These are phyloP conservation scores for Betula pendula DNA, from an alignment of 306 rosid genomes.

Conservation along the genomic window DNA sequence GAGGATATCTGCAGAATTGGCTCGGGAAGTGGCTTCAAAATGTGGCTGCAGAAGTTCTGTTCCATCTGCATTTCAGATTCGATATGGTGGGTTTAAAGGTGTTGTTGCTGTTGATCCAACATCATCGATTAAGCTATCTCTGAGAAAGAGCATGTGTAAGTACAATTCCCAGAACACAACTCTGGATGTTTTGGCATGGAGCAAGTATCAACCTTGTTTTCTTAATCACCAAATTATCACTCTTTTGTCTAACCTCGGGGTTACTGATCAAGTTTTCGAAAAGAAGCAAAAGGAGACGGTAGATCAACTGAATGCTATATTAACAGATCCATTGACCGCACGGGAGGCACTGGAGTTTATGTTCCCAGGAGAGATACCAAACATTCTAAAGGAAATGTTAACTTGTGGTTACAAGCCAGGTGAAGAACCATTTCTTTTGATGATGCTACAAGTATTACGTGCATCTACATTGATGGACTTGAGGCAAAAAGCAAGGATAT, in stretches of 20 bases:
- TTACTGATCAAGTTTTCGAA: conserved; percentile 24
- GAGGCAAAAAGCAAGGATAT: conserved; percentile 29
- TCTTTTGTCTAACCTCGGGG: conserved; percentile 43
- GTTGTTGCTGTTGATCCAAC: conserved; percentile 51
- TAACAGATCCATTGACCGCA: conserved; percentile 36
- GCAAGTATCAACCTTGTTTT: conserved; percentile 45
- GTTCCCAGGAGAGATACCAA: conserved; percentile 34
- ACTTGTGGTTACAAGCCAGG: conserved; percentile 36
- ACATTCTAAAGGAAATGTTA: conserved; percentile 37
- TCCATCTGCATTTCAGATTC: conserved; percentile 52
- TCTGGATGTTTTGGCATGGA: conserved; percentile 40
- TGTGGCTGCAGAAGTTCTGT: conserved; percentile 25
- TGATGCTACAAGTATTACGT: conserved; percentile 39
- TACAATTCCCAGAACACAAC: conserved; percentile 29
- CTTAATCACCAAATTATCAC: conserved; percentile 43
- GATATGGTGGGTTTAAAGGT: conserved; percentile 47
- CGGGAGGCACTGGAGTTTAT: conserved; percentile 31
- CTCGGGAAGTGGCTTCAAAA: conserved; percentile 38
- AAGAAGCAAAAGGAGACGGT: conserved; percentile 28
- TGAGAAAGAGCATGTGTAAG: conserved; percentile 46
- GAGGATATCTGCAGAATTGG: conserved; percentile 37
- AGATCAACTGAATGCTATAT: conserved; percentile 26
- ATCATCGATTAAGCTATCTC: conserved; percentile 26
- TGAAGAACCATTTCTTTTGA: conserved; percentile 42
- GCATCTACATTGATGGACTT: conserved; percentile 36